Evolutionary conservation across 2,329 filamentous ascomycete species (phyloP), one percentile per base, ranked within the genome.

Genomic region (Apiospora phragmitis): DNA sequence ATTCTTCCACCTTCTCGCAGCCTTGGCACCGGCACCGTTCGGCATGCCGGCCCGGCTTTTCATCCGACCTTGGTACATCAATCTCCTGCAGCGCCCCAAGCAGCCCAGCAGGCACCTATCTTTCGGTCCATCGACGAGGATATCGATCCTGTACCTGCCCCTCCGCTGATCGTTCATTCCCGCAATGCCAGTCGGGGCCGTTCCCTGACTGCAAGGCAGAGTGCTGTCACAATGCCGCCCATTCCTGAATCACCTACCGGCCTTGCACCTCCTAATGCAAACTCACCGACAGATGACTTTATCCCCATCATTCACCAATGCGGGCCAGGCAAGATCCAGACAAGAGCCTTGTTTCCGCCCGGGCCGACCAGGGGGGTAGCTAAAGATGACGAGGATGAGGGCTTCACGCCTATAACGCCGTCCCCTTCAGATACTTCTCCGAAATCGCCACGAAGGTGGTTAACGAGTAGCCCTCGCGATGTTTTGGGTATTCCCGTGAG

Each of bases 401-500:
- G 77, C 1, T 77, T 78, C 70, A 77, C 78, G 0, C 77, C 78
- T 14, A 70, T 78, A 26, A 77, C 77, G 11, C 76, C 77, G 11
- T 74, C 71, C 14, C 71, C 76, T 4, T 74, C 77, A 11, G 73
- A 69, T 6, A 71, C 74, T 3, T 78, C 76, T 26, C 71, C 73
- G 14, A 38, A 45, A 16, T 70, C 71, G n/a, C 69, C 69, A 12
- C n/a, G 43, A 24, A 16, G 29, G 29, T 62, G 70, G 42, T 45
- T 71, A 69, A 51, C 72, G 74, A 42, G 72, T 68, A 4, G 74
- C 18, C 75, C 77, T 11, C 75, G 75, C 6, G 78, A 80, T 65
- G 77, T 76, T 1, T 74, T 80, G 14, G 79, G 79, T 0, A 79
- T 80, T 67, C 72, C 77, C 16, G 68, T 77, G 4, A 72, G 72